Evolutionary conservation across 345 rosid genomes (phyloP).

Genomic region (Salix udensis): DNA sequence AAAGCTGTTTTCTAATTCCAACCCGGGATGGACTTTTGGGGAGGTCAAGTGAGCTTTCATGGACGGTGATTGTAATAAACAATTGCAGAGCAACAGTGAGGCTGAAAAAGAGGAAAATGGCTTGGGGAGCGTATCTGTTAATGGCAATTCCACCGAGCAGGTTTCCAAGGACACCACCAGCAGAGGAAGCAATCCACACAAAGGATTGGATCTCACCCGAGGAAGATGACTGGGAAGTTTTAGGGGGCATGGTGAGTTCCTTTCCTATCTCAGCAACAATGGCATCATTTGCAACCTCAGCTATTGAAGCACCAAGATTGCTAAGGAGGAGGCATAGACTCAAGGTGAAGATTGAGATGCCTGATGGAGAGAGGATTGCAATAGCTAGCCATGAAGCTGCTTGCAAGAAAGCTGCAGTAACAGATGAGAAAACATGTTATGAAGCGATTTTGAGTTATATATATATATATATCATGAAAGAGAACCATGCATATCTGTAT

Average conservation of each 20-base stretch:
- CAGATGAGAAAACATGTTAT: neutral
- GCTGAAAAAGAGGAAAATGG: slow-evolving; percentile 58
- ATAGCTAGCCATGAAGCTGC: slow-evolving; percentile 79
- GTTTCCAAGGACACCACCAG: slow-evolving; percentile 87
- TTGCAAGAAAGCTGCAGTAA: slow-evolving; percentile 71
- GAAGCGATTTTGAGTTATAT: neutral
- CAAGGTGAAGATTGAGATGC: slow-evolving; percentile 48
- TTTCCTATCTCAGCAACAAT: slow-evolving; percentile 76
- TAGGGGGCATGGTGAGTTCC: slow-evolving; percentile 25
- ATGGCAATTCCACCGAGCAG: slow-evolving; percentile 69
- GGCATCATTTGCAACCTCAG: slow-evolving; percentile 94
- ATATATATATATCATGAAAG: neutral
- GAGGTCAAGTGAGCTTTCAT: slow-evolving; percentile 62
- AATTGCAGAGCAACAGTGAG: slow-evolving; percentile 51
- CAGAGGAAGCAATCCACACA: slow-evolving; percentile 75
- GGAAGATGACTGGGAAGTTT: slow-evolving; percentile 36
- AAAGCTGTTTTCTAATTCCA: slow-evolving; percentile 61
- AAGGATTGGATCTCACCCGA: slow-evolving; percentile 73
- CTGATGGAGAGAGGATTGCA: slow-evolving; percentile 55
- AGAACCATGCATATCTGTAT: neutral
- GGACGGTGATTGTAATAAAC: slow-evolving; percentile 46
- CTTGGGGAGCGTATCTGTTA: slow-evolving; percentile 39
- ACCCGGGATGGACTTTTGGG: slow-evolving; percentile 42
- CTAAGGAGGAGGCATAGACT: slow-evolving; percentile 64
- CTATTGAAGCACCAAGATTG: slow-evolving; percentile 84